Conservation (phyloP, 441 rosid species). For the Corymbia calophylla region DNA sequence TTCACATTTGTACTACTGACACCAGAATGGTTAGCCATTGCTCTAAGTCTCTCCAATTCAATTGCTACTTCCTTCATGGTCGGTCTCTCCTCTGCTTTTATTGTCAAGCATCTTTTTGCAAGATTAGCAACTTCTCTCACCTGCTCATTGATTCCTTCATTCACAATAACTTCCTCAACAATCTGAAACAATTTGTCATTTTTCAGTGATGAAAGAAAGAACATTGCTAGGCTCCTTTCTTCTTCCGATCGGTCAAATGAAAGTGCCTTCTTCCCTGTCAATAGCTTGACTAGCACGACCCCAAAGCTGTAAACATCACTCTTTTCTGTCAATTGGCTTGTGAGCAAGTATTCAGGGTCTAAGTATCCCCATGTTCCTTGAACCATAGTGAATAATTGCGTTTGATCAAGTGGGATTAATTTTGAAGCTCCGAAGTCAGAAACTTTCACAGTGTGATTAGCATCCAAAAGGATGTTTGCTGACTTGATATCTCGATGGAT, state of each 20-base stretch:
- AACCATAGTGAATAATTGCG: constrained; percentile 11
- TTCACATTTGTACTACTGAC: neutral
- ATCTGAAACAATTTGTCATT: neutral
- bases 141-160: neutral
- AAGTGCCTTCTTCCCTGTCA: neutral
- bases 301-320: neutral
- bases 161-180: neutral
- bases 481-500: constrained; percentile 24
- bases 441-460: constrained; percentile 11
- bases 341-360: neutral
- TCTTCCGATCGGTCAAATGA: neutral
- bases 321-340: neutral
- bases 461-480: constrained; percentile 25
- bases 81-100: neutral
- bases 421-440: constrained; percentile 27
- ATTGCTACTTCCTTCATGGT: neutral
- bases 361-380: constrained; percentile 24
- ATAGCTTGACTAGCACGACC: neutral
- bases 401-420: constrained; percentile 14
- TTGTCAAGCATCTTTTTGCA: neutral
- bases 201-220: neutral
- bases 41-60: neutral
- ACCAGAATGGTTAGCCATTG: neutral
- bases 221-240: neutral
- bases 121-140: neutral